Conservation (phyloP, 139 green algal genomes). For the Auxenochlorella protothecoides region DNA sequence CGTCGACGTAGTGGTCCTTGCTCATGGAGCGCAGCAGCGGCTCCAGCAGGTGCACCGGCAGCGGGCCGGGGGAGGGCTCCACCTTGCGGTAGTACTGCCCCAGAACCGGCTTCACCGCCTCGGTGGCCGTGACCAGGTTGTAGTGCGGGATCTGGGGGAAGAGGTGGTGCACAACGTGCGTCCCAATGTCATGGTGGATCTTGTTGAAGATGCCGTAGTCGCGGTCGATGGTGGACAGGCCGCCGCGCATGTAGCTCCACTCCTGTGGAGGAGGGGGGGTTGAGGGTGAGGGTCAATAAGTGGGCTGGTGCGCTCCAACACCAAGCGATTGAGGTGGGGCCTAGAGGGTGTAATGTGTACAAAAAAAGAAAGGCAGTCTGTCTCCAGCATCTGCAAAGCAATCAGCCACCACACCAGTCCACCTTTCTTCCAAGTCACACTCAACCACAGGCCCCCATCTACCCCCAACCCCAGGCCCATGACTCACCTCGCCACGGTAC, state of each 20-base stretch:
- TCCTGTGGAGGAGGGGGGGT: constrained; percentile 38
- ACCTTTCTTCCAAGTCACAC: too few relatives aligned
- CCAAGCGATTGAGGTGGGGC: too few relatives aligned
- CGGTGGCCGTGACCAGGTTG: constrained; percentile 81
- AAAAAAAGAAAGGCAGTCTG: too few relatives aligned
- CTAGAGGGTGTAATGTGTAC: too few relatives aligned
- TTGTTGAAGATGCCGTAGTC: constrained; percentile 97
- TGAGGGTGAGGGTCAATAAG: too few relatives aligned
- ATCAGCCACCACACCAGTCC: too few relatives aligned
- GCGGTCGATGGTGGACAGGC: constrained; percentile 82
- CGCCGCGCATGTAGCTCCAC: constrained; percentile 89
- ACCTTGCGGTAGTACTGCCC: constrained; percentile 84
- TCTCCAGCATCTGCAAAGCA: too few relatives aligned
- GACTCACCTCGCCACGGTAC: constrained; percentile 63
- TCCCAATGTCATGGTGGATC: constrained; percentile 95
- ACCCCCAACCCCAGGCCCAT: too few relatives aligned
- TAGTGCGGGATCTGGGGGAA: constrained; percentile 95
- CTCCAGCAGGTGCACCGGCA: constrained; percentile 73
- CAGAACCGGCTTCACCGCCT: constrained; percentile 81
- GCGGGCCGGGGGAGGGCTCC: constrained; percentile 37
- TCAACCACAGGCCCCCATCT: too few relatives aligned
- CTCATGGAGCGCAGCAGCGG: constrained; percentile 66
- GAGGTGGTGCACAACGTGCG: constrained; percentile 90
- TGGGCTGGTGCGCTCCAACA: too few relatives aligned
- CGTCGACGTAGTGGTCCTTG: constrained; percentile 77